Evolutionary conservation across 1,284 basidiomycete genomes (phyloP), one percentile per base, ranked within the genome.

Genomic region (Singerocomus inundabilis): DNA sequence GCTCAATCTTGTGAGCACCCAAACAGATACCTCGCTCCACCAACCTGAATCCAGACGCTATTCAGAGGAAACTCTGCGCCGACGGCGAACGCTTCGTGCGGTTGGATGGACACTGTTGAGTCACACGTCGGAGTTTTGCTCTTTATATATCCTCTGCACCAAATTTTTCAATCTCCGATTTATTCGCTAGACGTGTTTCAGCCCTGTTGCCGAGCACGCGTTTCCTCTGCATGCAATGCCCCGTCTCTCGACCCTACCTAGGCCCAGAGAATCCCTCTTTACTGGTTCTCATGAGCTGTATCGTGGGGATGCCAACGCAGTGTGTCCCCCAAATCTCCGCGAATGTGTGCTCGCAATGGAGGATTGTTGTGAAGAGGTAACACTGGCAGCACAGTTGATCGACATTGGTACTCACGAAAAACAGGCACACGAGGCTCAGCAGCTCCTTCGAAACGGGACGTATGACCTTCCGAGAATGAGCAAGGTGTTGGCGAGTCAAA

Each of bases 341-440:
- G 86, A 88, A 64, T 88, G 86, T 58, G 86, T 90, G 4, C 70
- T 76, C 52, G 81, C 83, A 0, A 79, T 89, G 59, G 83, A 87
- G 57, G 84, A 87, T 57, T 87, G 85, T 57, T 88, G 84, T 58
- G 81, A 87, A 61, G 84, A 88, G 79, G 81, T 77, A 52, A 39
- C 49, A 30, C 32, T 30, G 4, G 21, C 48, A 28, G 13, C 30
- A 4, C 21, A 21, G 21, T 38, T 28, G 15, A 47, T 34, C 38
- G 7, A 38, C 26, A 21, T 24, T 16, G 15, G 25, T 24, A 26
- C 41, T 42, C 31, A 51, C 21, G 12, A 21, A 5, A 31, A 10
- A 34, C 45, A 89, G 85, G 78, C 81, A 15, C 71, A 80, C 52
- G 85, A 84, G 63, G 79, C 84, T 7, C 84, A 88, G 54, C 72